phyloP scores from a whole-genome alignment of 2,329 filamentous ascomycete species.

The Tolypocladium nubicola region DNA sequence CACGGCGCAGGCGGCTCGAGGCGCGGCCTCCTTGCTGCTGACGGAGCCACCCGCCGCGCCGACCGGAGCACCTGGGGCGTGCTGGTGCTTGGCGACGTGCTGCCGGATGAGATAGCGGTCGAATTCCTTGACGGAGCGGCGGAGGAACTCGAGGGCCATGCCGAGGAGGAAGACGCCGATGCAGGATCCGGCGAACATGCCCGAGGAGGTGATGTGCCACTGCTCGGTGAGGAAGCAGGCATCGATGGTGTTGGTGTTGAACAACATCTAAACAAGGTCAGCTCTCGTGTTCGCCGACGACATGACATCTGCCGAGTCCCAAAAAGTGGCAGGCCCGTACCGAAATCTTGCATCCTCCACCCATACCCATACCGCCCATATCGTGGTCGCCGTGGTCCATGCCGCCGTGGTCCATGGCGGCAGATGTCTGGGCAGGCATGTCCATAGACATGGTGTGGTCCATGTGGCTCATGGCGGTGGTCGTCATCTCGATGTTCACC shows the following conservation, averaged over 20 bases:
- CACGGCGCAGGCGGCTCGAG: constrained; percentile 3
- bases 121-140: constrained; percentile 61
- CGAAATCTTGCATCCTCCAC: constrained; percentile 28
- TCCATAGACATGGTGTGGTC: constrained; percentile 3
- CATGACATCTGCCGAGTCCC: neutral
- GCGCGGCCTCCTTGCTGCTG: constrained; percentile 10
- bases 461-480: constrained; percentile 1
- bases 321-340: constrained; percentile 1
- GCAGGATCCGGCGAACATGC: constrained; percentile 71
- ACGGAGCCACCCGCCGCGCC: constrained; percentile 8
- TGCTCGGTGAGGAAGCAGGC: constrained; percentile 56
- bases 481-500: neutral
- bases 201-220: constrained; percentile 60
- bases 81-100: constrained; percentile 26
- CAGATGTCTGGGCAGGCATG: constrained; percentile 2
- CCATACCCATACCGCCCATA: constrained; percentile 10
- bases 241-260: constrained; percentile 68
- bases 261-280: constrained; percentile 51
- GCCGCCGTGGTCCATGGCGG: constrained; percentile 7
- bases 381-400: constrained; percentile 8
- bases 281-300: neutral
- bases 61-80: constrained; percentile 4
- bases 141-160: constrained; percentile 60
- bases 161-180: constrained; percentile 69
- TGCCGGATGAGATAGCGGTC: constrained; percentile 54